phyloP scores from a whole-genome alignment of 1,284 basidiomycete genomes.

The Cutaneotrichosporon cavernicola region DNA sequence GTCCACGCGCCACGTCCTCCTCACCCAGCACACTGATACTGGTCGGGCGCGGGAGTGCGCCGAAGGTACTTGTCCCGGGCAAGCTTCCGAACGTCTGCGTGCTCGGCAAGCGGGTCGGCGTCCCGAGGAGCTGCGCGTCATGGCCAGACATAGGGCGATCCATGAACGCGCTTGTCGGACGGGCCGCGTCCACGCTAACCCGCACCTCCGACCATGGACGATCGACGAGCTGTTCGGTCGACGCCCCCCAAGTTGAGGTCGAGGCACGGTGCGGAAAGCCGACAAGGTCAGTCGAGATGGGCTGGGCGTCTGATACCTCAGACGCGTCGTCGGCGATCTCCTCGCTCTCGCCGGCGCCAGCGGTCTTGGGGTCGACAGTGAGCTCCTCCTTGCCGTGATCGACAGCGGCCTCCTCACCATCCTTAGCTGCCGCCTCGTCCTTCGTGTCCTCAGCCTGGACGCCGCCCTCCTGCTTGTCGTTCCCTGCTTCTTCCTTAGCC shows the following conservation, averaged over 20 bases:
- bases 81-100: constrained; percentile 7
- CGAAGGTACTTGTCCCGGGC: not conserved
- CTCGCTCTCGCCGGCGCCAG: not conserved
- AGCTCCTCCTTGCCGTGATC: not conserved
- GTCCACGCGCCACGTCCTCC: not conserved
- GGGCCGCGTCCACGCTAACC: not conserved
- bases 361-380: not conserved
- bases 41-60: not conserved
- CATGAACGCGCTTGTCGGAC: not conserved
- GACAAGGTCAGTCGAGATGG: not conserved
- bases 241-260: not conserved
- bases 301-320: not conserved
- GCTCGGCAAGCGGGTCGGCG: not conserved
- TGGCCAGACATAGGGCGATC: not conserved
- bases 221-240: not conserved
- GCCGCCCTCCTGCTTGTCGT: not conserved
- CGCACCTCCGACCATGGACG: not conserved
- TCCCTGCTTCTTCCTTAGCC: not conserved
- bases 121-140: not conserved
- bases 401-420: not conserved
- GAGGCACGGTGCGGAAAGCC: not conserved
- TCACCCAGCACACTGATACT: not conserved
- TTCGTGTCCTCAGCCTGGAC: not conserved
- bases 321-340: constrained; percentile 6
- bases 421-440: not conserved